Percentiles rank a stretch among this genome's conserved stretches.
These are phyloP conservation scores for Begonia peltatifolia DNA, from an alignment of 306 rosid genomes.

Conservation along the genomic window DNA sequence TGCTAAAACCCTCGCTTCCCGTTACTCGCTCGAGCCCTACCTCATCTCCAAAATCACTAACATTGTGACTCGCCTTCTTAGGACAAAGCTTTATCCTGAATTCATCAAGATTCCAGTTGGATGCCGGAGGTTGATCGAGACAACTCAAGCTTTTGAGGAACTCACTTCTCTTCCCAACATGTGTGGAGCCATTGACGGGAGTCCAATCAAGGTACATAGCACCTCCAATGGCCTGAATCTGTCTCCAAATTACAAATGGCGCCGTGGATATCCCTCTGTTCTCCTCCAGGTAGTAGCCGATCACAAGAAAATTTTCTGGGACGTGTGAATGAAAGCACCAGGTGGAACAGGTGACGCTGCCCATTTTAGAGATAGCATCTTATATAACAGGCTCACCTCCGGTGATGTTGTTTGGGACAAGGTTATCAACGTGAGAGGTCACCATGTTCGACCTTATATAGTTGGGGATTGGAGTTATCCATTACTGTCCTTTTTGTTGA, in stretches of 20 bases:
- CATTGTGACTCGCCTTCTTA: slow-evolving; percentile 84
- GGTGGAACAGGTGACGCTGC: slow-evolving; percentile 68
- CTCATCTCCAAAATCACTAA: slow-evolving; percentile 85
- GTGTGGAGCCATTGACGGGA: slow-evolving; percentile 81
- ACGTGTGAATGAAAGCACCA: slow-evolving; percentile 73
- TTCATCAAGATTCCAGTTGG: slow-evolving; percentile 75
- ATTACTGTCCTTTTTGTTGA: slow-evolving; percentile 45
- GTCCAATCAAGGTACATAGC: slow-evolving; percentile 41
- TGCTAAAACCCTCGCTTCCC: slow-evolving; percentile 48
- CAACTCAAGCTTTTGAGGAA: slow-evolving; percentile 70
- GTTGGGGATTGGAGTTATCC: slow-evolving; percentile 95
- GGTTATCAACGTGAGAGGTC: slow-evolving; percentile 47
- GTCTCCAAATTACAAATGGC: slow-evolving; percentile 32
- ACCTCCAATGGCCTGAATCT: slow-evolving; percentile 18
- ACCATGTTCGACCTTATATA: slow-evolving; percentile 62
- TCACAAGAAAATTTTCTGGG: slow-evolving; percentile 87
- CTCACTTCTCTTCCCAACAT: slow-evolving; percentile 81
- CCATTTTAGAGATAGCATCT: slow-evolving; percentile 64
- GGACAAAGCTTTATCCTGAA: slow-evolving; percentile 81
- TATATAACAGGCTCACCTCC: slow-evolving; percentile 50
- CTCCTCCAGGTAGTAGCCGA: slow-evolving; percentile 77
- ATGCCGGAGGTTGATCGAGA: slow-evolving; percentile 55
- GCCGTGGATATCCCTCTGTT: slow-evolving; percentile 49
- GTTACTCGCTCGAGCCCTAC: slow-evolving; percentile 80
- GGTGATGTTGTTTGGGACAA: slow-evolving; percentile 74